phyloP scores from a whole-genome alignment of 2,329 filamentous ascomycete species.

The Zymoseptoria tritici region DNA sequence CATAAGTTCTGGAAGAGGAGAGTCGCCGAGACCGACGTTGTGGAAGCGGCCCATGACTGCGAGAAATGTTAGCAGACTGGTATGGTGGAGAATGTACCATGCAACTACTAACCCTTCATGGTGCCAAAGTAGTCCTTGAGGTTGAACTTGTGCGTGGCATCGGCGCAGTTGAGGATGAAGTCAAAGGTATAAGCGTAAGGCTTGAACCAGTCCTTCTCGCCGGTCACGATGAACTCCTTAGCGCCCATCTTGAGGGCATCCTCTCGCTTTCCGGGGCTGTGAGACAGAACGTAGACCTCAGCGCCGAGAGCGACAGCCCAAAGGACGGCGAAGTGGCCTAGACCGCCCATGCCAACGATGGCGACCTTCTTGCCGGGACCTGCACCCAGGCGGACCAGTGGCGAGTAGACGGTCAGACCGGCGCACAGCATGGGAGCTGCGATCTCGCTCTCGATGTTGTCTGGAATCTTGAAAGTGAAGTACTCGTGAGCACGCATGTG shows the following conservation, averaged over 20 bases:
- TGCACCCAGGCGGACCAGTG: slow-evolving; percentile 66
- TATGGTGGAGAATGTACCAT: neutral
- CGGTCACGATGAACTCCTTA: slow-evolving; percentile 53
- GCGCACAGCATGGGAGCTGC: slow-evolving; percentile 65
- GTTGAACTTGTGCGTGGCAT: slow-evolving; percentile 61
- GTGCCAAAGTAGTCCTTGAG: slow-evolving; percentile 61
- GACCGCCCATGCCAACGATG: slow-evolving; percentile 56
- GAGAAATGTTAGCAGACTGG: neutral
- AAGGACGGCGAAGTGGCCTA: slow-evolving; percentile 43
- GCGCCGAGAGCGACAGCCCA: slow-evolving; percentile 49
- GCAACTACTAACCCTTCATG: slow-evolving; percentile 46
- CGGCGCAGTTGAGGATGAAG: slow-evolving; percentile 69
- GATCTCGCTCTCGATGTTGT: slow-evolving; percentile 51
- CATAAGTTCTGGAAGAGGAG: slow-evolving; percentile 53
- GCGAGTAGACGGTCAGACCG: slow-evolving; percentile 72
- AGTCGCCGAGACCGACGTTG: slow-evolving; percentile 70
- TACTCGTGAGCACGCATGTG: slow-evolving; percentile 71
- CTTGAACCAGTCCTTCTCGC: slow-evolving; percentile 52
- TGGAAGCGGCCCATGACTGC: slow-evolving; percentile 69
- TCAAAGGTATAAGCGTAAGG: slow-evolving; percentile 57
- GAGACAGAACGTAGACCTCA: slow-evolving; percentile 55
- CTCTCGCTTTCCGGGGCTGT: slow-evolving; percentile 52
- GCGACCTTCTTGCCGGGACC: slow-evolving; percentile 74
- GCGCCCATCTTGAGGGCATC: slow-evolving; percentile 54
- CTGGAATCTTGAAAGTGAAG: slow-evolving; percentile 68